Percentiles rank a stretch among this genome's conserved stretches.
These are phyloP conservation scores for Echinosophora koreensis DNA, from an alignment of 306 rosid genomes.

Conservation along the genomic window DNA sequence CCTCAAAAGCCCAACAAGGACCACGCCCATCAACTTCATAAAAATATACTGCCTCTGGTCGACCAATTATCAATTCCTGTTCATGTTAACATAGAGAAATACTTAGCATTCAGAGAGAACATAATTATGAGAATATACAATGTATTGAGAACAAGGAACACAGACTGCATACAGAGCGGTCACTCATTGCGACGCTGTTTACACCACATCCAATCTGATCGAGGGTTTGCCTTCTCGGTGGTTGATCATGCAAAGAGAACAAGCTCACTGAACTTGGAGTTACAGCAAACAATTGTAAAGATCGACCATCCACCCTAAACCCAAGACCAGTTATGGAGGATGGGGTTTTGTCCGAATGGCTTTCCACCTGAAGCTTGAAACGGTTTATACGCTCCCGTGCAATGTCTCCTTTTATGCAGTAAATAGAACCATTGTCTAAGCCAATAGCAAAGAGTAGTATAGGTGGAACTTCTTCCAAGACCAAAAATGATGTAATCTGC, in stretches of 20 bases:
- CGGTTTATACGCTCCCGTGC: constrained; percentile 94
- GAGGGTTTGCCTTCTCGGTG: constrained; percentile 86
- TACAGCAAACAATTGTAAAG: constrained; percentile 90
- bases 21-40: constrained; percentile 99
- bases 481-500: constrained; percentile 94
- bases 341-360: constrained; percentile 64
- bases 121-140: constrained; percentile 18
- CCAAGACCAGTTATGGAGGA: constrained; percentile 85
- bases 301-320: constrained; percentile 92
- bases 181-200: constrained; percentile 89
- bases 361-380: constrained; percentile 89
- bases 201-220: constrained; percentile 92
- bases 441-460: constrained; percentile 92
- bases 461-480: constrained; percentile 95
- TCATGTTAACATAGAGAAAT: constrained; percentile 41
- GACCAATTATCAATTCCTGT: constrained; percentile 91
- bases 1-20: constrained; percentile 99
- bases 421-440: constrained; percentile 87
- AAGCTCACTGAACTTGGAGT: constrained; percentile 87
- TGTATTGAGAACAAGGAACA: constrained; percentile 20
- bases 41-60: constrained; percentile 95
- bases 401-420: constrained; percentile 96
- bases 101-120: constrained; percentile 40
- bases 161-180: constrained; percentile 74
- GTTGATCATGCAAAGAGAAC: constrained; percentile 81